A percentile compares a stretch with the other conserved stretches of the same genome.
Evolutionary conservation across 352 stramenopile genomes (phyloP).

Genomic region (Phytophthora pinifolia): DNA sequence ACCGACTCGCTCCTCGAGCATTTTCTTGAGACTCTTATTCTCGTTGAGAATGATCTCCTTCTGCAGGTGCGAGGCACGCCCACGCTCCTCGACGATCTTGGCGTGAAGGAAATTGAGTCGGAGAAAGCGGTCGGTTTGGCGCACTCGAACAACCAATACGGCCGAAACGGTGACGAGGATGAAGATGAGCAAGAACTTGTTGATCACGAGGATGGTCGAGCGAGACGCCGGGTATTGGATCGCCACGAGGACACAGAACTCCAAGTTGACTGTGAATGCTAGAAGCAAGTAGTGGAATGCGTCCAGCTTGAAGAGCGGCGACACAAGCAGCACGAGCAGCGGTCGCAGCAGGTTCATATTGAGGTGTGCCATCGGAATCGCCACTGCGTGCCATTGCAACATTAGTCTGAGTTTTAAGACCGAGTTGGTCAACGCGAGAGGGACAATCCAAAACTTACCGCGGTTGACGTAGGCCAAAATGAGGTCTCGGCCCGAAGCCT

Average conservation of each 20-base stretch:
- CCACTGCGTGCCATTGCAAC: conserved; percentile 27
- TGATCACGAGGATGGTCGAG: conserved; percentile 58
- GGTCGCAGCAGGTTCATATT: conserved; percentile 73
- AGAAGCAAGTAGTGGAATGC: conserved; percentile 71
- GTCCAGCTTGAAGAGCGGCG: conserved; percentile 75
- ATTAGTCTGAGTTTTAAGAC: background rate
- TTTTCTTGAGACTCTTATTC: conserved; percentile 83
- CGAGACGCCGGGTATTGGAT: conserved; percentile 60
- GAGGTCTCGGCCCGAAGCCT: conserved; percentile 44
- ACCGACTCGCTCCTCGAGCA: conserved; percentile 62
- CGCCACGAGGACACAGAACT: conserved; percentile 65
- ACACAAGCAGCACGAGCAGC: conserved; percentile 57
- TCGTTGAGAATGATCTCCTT: conserved; percentile 85
- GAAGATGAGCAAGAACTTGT: conserved; percentile 78
- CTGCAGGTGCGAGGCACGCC: conserved; percentile 62
- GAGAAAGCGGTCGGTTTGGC: conserved; percentile 75
- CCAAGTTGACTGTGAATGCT: conserved; percentile 62
- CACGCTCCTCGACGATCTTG: conserved; percentile 69
- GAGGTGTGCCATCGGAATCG: conserved; percentile 65
- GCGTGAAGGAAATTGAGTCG: conserved; percentile 77
- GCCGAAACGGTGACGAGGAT: conserved; percentile 51
- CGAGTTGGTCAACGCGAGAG: background rate
- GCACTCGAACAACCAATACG: conserved; percentile 64
- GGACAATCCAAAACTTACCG: conserved; percentile 23
- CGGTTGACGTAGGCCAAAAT: conserved; percentile 53